Base-by-base conservation (phyloP, 208 protist species). In the Sergeia podlipaevii region DNA sequence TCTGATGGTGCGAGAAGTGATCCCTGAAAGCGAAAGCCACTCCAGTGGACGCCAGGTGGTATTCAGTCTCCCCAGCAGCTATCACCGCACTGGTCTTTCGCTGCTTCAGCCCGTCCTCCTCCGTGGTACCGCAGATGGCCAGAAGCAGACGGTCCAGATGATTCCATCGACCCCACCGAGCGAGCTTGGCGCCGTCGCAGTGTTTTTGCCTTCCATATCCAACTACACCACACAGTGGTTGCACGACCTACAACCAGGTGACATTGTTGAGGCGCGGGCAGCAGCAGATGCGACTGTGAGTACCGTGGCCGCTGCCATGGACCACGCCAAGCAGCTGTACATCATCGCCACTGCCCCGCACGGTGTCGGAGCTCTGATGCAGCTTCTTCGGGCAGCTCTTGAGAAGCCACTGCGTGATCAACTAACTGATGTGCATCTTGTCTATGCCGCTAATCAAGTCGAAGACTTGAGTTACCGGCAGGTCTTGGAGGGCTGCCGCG, bases 51-150 rank as follows among this genome's bases (percentile, higher is more conserved):
- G 58, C 2, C 47, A 65, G 33, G 36, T 74, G 8, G 29, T 52
- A 18, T 63, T 77, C 42, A 39, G 39, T 5, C 42, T 80, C 34
- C 65, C 65, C 3, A 55, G 54, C 15, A 47, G 50, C 1, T 52
- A 46, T 13, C 66, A 80, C 33, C 8, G 28, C 15, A 62, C 50
- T 13, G 72, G 72, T 37, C 41, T 80, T 5, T 43, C 26, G 5
- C 17, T 68, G 27, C 51, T 60, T n/a, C 54, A 80, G 49, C 57
- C 63, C 21, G 26, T 80, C 11, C 21, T 23, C 29, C 24, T 75
- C 1, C 53, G 49, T 13, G 18, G 13, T 4, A 44, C 13, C 8
- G 42, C 24, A 30, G 44, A 48, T 23, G 55, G 32, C 10, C 33
- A 38, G 21, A 26, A 2, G 20, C 56, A 23, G 32, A 47, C 33